Conservation (phyloP, 2,329 filamentous ascomycete genomes). For the Rutstroemia sp. region DNA sequence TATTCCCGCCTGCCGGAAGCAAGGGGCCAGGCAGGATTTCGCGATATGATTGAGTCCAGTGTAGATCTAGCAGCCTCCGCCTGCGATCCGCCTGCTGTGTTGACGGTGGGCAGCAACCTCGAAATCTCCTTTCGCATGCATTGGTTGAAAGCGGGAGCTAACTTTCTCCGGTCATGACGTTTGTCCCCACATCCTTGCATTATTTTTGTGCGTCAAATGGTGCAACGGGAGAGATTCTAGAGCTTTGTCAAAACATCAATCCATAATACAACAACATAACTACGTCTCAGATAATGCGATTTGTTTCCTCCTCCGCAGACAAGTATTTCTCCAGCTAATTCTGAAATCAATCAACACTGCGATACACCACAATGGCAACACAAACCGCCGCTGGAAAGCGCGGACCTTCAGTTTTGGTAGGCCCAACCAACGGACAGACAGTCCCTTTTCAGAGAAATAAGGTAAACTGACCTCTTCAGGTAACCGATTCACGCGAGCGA, state of each 20-base stretch:
- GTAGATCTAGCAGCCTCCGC: too few species aligned
- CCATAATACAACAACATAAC: neutral
- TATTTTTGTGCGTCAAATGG: neutral
- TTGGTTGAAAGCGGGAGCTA: neutral
- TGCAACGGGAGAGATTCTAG: neutral
- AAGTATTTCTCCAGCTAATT: neutral
- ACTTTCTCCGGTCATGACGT: neutral
- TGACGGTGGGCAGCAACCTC: too few species aligned
- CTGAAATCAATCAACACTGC: neutral
- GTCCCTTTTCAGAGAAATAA: neutral
- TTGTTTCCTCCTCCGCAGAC: too few species aligned
- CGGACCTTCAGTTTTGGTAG: slow-evolving; percentile 54
- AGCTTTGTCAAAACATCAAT: neutral
- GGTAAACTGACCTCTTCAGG: slow-evolving; percentile 32
- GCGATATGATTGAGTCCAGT: too few species aligned
- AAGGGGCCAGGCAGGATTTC: too few species aligned
- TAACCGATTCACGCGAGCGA: slow-evolving; percentile 52
- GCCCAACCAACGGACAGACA: slow-evolving; percentile 14
- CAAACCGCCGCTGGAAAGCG: slow-evolving; percentile 36
- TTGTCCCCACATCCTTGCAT: neutral
- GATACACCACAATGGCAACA: slow-evolving; percentile 18
- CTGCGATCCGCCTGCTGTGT: too few species aligned
- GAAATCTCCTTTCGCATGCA: too few species aligned
- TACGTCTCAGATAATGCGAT: too few species aligned
- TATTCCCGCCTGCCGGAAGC: too few species aligned